Evolutionary conservation across 345 rosid genomes (phyloP), one percentile per base, ranked within the genome.

Genomic region (Ailanthus altissimus): DNA sequence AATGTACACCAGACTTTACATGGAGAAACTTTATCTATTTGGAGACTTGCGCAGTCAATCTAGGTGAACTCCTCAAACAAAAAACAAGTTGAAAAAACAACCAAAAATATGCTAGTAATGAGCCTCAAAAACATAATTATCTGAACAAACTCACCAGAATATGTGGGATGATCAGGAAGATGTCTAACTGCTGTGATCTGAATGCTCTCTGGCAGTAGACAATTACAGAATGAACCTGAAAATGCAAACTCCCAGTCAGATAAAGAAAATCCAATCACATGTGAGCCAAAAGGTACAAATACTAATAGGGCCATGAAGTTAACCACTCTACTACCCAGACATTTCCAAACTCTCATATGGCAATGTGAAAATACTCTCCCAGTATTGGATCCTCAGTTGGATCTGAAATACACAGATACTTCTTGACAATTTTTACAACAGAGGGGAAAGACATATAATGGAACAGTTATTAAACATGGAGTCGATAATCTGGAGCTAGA

Each of bases 141-240:
- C 18, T 3, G 28, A 51, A 65, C 57, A 73, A 77, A 79, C 84
- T 82, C 81, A 93, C 99, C 98, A 58, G 97, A 91, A 83, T 78
- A 87, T 16, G 85, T 77, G 45, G 91, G 89, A 82, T 82, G 93
- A 78, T 93, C 93, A 0, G 97, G 90, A 76, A 88, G 90, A 89
- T 90, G 93, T 78, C 85, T 77, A 84, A 92, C 97, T 36, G 97
- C 90, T 53, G 89, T 83, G 57, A 90, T 86, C 84, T 91, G 98
- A 81, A 96, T 86, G 83, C 89, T 93, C 80, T 92, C 93, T 36
- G 98, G 98, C 75, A 96, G 87, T 75, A 96, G 87, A 80, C 98
- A 96, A 84, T 89, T 92, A 82, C 98, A 96, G 83, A 91, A 93
- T 47, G 97, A 89, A 85, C 98, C 99, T 96, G 89, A 86, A 88